Evolutionary conservation across 2,329 filamentous ascomycete species (phyloP).

Genomic region (Neofusicoccum umdonicola): DNA sequence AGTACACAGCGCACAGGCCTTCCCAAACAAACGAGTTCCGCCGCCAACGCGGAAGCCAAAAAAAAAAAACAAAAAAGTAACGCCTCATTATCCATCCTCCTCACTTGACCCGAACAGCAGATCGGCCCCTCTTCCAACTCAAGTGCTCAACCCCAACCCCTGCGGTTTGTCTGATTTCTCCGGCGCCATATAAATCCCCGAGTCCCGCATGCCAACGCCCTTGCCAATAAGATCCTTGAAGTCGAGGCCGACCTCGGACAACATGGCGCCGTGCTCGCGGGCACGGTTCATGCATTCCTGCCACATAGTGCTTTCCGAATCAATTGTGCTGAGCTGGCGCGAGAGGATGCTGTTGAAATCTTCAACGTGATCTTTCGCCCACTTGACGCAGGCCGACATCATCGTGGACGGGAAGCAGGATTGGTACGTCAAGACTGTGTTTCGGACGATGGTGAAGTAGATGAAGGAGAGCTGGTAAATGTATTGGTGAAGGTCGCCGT

Average conservation of each 20-base stretch:
- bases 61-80: too few relatives aligned
- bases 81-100: not conserved
- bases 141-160: conserved; percentile 8
- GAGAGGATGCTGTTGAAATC: conserved; percentile 81
- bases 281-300: conserved; percentile 79
- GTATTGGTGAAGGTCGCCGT: conserved; percentile 87
- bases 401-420: conserved; percentile 72
- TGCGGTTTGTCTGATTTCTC: not conserved
- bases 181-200: not conserved
- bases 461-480: conserved; percentile 95
- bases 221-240: conserved; percentile 76
- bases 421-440: conserved; percentile 88
- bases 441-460: conserved; percentile 91
- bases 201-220: conserved; percentile 13
- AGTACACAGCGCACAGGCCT: not conserved
- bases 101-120: not conserved
- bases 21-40: not conserved
- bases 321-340: conserved; percentile 83
- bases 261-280: conserved; percentile 72
- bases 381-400: conserved; percentile 94
- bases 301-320: conserved; percentile 74
- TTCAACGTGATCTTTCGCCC: conserved; percentile 95
- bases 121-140: not conserved
- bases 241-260: conserved; percentile 84
- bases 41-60: not conserved